Percentiles rank a stretch among this genome's conserved stretches.
These are phyloP conservation scores for Stemphylium lycopersici DNA, from an alignment of 2,329 filamentous ascomycete species.

Conservation along the genomic window DNA sequence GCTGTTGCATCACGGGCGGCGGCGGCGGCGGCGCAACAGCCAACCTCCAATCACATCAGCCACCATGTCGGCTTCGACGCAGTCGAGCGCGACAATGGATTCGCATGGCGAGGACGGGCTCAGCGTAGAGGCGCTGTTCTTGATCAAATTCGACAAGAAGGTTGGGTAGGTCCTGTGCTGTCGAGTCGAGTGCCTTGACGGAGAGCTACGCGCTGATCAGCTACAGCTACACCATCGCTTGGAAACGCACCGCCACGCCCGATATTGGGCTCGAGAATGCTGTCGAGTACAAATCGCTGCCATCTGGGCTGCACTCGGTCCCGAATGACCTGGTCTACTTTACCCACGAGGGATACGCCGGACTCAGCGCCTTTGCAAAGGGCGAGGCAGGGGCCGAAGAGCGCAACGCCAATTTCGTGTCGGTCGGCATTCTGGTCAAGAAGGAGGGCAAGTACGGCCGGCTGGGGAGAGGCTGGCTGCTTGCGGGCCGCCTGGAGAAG, in stretches of 20 bases:
- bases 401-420: constrained; percentile 89
- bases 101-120: constrained; percentile 29
- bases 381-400: constrained; percentile 76
- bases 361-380: constrained; percentile 91
- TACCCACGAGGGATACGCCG: constrained; percentile 81
- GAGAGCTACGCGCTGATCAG: constrained; percentile 13
- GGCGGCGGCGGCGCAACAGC: not conserved
- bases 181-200: not conserved
- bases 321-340: constrained; percentile 90
- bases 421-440: constrained; percentile 87
- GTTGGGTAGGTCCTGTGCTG: constrained; percentile 67
- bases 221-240: constrained; percentile 76
- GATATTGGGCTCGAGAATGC: constrained; percentile 80
- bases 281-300: constrained; percentile 95
- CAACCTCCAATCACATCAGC: constrained; percentile 1
- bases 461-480: constrained; percentile 86
- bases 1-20: constrained; percentile 9
- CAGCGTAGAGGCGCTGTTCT: constrained; percentile 73
- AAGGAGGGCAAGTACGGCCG: constrained; percentile 73
- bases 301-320: constrained; percentile 89
- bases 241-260: constrained; percentile 74
- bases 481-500: constrained; percentile 76
- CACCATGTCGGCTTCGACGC: constrained; percentile 18
- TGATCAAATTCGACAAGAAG: constrained; percentile 92
- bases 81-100: constrained; percentile 40